These are phyloP conservation scores for Globisporangium okanoganense DNA, from an alignment of 352 stramenopile species.

Conservation along the genomic window DNA sequence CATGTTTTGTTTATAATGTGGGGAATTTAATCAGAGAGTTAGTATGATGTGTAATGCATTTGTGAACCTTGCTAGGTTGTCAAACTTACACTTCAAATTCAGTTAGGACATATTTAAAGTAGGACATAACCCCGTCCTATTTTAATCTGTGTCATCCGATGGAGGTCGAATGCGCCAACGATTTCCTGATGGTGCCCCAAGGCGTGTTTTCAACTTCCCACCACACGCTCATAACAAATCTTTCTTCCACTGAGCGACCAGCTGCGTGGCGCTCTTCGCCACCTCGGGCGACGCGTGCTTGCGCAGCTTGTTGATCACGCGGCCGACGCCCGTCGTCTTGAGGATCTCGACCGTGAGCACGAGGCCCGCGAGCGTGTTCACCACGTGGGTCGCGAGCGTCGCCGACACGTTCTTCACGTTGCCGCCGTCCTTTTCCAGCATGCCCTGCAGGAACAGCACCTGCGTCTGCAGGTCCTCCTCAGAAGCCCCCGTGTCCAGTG, in stretches of 20 bases:
- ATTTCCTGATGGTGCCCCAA: too few relatives aligned
- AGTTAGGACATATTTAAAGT: background rate
- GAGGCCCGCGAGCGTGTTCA: conserved; percentile 63
- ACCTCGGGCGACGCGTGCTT: conserved; percentile 69
- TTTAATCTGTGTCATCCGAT: too few relatives aligned
- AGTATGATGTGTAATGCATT: background rate
- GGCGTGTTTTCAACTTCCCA: too few relatives aligned
- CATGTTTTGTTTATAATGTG: background rate
- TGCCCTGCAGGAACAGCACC: conserved; percentile 61
- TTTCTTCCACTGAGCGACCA: conserved; percentile 87
- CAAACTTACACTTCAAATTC: too few relatives aligned
- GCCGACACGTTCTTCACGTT: conserved; percentile 73
- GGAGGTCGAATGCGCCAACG: too few relatives aligned
- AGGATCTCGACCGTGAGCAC: conserved; percentile 79
- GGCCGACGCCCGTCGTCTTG: conserved; percentile 74
- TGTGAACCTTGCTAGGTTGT: background rate
- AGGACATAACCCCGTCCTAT: too few relatives aligned
- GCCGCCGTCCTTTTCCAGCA: conserved; percentile 65
- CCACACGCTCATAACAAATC: conserved; percentile 52
- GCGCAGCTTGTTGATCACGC: conserved; percentile 85
- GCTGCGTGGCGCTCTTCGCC: conserved; percentile 53
- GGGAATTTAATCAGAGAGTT: background rate
- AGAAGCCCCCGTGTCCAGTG: background rate
- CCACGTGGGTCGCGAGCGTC: conserved; percentile 63
- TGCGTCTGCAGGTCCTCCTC: conserved; percentile 62